Percentiles rank a stretch among this genome's conserved stretches.
Evolutionary conservation across 305 asterid species (phyloP).

Genomic region (Fraxinus greggii): DNA sequence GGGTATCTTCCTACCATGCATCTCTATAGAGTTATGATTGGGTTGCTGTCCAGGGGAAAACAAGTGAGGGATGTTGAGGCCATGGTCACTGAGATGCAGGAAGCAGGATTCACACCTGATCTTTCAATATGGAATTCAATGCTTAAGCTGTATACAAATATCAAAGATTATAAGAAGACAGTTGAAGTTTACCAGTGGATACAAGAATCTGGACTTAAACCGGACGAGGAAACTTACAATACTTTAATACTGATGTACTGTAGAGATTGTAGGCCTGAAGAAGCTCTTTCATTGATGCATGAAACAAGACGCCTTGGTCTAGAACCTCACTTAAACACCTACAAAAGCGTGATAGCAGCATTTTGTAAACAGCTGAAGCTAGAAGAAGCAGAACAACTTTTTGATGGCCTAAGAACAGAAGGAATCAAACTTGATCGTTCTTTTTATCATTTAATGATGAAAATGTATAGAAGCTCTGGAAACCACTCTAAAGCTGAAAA

Average conservation of each 20-base stretch:
- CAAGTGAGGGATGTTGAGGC: constrained; percentile 80
- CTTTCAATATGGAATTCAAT: constrained; percentile 61
- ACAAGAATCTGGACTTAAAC: constrained; percentile 67
- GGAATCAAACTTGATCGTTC: constrained; percentile 68
- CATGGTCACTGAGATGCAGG: constrained; percentile 83
- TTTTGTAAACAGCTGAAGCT: constrained; percentile 70
- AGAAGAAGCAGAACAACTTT: constrained; percentile 85
- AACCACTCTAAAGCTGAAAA: constrained; percentile 74
- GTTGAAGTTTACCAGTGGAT: constrained; percentile 62
- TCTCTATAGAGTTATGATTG: constrained; percentile 84
- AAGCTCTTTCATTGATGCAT: constrained; percentile 56
- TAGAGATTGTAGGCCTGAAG: constrained; percentile 82
- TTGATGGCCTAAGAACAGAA: constrained; percentile 53
- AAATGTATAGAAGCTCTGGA: constrained; percentile 74
- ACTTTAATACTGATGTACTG: constrained; percentile 84
- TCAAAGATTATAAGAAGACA: constrained; percentile 84
- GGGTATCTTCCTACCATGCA: constrained; percentile 97
- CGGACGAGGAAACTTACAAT: constrained; percentile 76
- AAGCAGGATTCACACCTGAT: constrained; percentile 72
- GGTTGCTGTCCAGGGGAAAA: constrained; percentile 67
- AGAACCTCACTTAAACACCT: constrained; percentile 62
- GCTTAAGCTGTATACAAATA: constrained; percentile 64
- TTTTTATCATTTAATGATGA: constrained; percentile 95
- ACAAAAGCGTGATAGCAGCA: constrained; percentile 88
- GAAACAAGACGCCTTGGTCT: constrained; percentile 63